Evolutionary conservation across 1,139 yeast species (phyloP).

Genomic region (Hanseniaspora gamundiae): DNA sequence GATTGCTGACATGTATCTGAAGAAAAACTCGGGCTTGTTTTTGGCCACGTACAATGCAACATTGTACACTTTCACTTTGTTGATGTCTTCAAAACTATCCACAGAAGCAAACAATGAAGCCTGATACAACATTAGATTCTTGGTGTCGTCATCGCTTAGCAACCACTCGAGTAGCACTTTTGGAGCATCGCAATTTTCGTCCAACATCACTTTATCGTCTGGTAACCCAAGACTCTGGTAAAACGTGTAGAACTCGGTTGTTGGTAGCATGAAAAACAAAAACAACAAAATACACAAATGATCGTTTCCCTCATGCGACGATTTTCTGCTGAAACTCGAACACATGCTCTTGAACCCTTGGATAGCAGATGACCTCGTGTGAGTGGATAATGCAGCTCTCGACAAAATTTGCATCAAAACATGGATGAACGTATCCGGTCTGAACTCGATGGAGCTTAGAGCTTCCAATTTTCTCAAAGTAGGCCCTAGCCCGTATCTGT

Average conservation of each 20-base stretch:
- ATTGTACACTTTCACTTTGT: slow-evolving; percentile 42
- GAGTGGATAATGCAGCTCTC: slow-evolving; percentile 55
- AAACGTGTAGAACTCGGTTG: slow-evolving; percentile 32
- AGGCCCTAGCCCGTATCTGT: slow-evolving; percentile 32
- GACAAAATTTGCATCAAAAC: slow-evolving; percentile 40
- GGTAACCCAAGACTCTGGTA: slow-evolving; percentile 36
- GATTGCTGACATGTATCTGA: slow-evolving; percentile 17
- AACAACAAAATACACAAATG: slow-evolving; percentile 40
- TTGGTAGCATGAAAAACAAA: slow-evolving; percentile 39
- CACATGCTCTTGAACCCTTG: slow-evolving; percentile 40
- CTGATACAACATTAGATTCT: slow-evolving; percentile 39
- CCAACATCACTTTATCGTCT: slow-evolving; percentile 23
- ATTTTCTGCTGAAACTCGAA: slow-evolving; percentile 29
- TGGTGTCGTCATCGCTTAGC: slow-evolving; percentile 28
- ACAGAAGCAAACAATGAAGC: slow-evolving; percentile 42
- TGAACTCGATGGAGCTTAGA: slow-evolving; percentile 31
- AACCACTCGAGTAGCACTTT: slow-evolving; percentile 38
- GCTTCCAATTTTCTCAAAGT: slow-evolving; percentile 35
- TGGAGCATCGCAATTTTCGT: slow-evolving; percentile 36
- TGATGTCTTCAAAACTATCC: slow-evolving; percentile 38
- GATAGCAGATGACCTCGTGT: slow-evolving; percentile 45
- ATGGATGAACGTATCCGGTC: slow-evolving; percentile 40
- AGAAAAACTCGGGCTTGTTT: slow-evolving; percentile 28
- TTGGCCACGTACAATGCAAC: slow-evolving; percentile 35
- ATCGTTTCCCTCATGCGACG: slow-evolving; percentile 13